Evolutionary conservation across 441 rosid species (phyloP).

Genomic region (Euphorbia celastroides): DNA sequence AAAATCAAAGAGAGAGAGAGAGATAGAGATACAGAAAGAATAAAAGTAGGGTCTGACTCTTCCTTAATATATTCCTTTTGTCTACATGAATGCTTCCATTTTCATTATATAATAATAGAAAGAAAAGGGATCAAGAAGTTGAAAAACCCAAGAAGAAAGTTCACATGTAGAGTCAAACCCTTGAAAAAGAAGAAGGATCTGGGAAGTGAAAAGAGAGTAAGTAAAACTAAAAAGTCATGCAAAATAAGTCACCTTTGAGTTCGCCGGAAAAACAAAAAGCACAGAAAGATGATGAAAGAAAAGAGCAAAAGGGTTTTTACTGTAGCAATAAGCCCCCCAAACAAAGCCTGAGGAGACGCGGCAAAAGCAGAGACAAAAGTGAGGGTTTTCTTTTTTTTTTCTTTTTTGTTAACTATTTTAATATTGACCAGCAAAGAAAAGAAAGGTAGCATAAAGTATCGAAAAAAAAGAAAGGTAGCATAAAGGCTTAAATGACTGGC

Average conservation of each 20-base stretch:
- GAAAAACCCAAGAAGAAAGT: slow-evolving; percentile 13
- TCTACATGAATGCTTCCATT: slow-evolving; percentile 31
- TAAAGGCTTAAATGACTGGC: not conserved
- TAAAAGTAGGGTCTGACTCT: slow-evolving; percentile 36
- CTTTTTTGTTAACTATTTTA: no score
- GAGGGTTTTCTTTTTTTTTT: not conserved
- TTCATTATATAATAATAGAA: not conserved
- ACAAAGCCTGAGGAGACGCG: slow-evolving; percentile 85
- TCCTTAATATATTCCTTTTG: slow-evolving; percentile 49
- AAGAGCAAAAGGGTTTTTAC: slow-evolving; percentile 19
- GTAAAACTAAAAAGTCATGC: not conserved
- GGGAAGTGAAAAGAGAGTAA: not conserved
- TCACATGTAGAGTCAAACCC: slow-evolving; percentile 1
- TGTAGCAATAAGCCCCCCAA: slow-evolving; percentile 49
- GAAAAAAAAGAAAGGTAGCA: no score
- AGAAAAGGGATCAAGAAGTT: slow-evolving; percentile 8
- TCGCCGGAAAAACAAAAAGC: slow-evolving; percentile 20
- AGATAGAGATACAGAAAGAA: not conserved
- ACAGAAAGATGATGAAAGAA: slow-evolving; percentile 58
- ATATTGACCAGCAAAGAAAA: no score
- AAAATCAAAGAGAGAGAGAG: slow-evolving; percentile 2
- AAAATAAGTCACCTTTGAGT: not conserved
- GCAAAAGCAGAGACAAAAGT: slow-evolving; percentile 45
- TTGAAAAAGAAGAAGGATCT: not conserved
- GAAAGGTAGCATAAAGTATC: no score